A percentile compares a stretch with the other conserved stretches of the same genome.
phyloP scores from a whole-genome alignment of 2,329 filamentous ascomycete species.

The Ceratocystis alfenasii region DNA sequence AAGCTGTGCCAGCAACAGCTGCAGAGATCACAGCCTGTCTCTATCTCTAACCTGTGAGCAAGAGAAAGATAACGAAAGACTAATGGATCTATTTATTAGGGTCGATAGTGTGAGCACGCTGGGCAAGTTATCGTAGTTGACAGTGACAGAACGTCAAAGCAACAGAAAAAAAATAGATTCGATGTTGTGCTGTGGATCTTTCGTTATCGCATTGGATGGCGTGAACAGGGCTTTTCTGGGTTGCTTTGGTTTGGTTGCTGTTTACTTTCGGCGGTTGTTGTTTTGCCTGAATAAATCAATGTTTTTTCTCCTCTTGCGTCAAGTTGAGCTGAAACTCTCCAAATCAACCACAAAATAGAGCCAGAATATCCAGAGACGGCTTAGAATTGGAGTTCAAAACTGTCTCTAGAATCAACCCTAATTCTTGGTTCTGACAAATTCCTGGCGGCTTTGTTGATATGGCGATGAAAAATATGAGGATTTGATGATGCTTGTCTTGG shows the following conservation, averaged over 20 bases:
- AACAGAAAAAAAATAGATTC: background rate
- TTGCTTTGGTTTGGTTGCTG: background rate
- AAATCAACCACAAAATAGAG: background rate
- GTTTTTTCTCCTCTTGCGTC: constrained; percentile 2
- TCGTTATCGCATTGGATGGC: constrained; percentile 3
- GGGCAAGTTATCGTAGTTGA: background rate
- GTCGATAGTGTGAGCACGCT: background rate
- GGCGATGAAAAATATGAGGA: constrained; percentile 11
- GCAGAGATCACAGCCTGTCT: background rate
- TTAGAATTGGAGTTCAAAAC: background rate
- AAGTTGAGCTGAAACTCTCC: background rate
- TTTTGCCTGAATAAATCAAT: constrained; percentile 7
- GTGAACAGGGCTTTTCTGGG: background rate
- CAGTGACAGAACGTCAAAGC: background rate
- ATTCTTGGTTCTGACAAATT: background rate
- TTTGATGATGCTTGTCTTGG: constrained; percentile 10
- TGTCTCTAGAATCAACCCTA: constrained; percentile 1
- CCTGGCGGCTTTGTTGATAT: constrained; percentile 2
- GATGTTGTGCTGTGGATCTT: constrained; percentile 3
- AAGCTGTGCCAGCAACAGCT: constrained; percentile 11
- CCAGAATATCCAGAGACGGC: background rate
- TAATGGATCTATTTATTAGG: no score
- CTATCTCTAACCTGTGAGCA: background rate
- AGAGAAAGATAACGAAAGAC: background rate
- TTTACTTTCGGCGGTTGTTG: constrained; percentile 4